Percentiles rank a stretch among this genome's conserved stretches.
Conservation (phyloP, 2,329 filamentous ascomycete species). For the Pseudogymnoascus sp. region DNA sequence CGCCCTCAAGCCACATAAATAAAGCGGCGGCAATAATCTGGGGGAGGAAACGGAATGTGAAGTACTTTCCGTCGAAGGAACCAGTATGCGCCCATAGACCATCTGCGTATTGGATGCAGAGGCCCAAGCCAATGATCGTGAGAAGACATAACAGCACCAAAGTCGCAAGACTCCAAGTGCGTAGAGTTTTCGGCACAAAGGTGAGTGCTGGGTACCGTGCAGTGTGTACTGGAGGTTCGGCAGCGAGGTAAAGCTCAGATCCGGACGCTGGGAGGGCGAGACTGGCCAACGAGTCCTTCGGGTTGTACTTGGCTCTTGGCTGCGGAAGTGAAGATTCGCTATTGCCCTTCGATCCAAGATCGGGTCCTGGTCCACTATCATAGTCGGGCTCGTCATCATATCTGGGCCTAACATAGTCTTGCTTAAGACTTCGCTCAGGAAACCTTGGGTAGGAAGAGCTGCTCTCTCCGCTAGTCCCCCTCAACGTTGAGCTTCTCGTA, state of each 20-base stretch:
- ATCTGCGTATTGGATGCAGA: slow-evolving; percentile 63
- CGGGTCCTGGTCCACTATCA: not conserved
- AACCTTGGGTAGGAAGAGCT: not conserved
- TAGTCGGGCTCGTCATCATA: not conserved
- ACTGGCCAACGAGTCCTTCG: not conserved
- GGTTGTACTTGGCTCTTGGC: slow-evolving; percentile 2
- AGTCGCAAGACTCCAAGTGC: slow-evolving; percentile 54
- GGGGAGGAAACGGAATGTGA: slow-evolving; percentile 79
- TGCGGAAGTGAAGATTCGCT: not conserved
- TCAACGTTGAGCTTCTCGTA: slow-evolving; percentile 34
- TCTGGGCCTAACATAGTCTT: not conserved
- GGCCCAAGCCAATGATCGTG: slow-evolving; percentile 66
- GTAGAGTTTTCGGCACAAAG: slow-evolving; percentile 66
- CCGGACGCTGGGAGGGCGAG: slow-evolving; percentile 12
- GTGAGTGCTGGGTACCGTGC: slow-evolving; percentile 48
- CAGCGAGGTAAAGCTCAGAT: slow-evolving; percentile 41
- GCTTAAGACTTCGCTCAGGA: not conserved
- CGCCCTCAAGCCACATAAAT: slow-evolving; percentile 68
- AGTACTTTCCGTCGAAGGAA: slow-evolving; percentile 69
- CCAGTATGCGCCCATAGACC: slow-evolving; percentile 50
- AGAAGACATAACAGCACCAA: slow-evolving; percentile 56
- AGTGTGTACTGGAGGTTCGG: slow-evolving; percentile 36
- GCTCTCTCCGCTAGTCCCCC: not conserved
- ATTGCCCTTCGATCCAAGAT: not conserved
- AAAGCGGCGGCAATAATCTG: slow-evolving; percentile 66